These are phyloP conservation scores for Quercus glauca DNA, from an alignment of 306 rosid species.

Conservation along the genomic window DNA sequence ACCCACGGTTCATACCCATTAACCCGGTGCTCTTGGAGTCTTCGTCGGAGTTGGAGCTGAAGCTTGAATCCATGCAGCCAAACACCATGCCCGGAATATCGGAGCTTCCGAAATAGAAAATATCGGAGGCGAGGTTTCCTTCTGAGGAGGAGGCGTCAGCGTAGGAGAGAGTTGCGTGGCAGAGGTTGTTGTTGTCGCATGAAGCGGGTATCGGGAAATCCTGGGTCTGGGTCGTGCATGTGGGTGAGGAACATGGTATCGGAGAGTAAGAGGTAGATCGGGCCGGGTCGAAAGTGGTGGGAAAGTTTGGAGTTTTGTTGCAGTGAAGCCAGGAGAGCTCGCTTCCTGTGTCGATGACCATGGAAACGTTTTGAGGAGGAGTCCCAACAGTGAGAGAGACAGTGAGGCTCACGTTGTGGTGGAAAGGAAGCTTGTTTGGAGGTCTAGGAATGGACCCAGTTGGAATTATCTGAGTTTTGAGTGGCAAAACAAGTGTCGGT, in stretches of 20 bases:
- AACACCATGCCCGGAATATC: constrained; percentile 42
- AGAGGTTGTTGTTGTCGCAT: constrained; percentile 70
- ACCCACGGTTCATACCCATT: constrained; percentile 87
- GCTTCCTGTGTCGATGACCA: constrained; percentile 87
- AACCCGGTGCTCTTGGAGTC: constrained; percentile 71
- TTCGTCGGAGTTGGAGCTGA: constrained; percentile 38
- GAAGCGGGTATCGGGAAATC: constrained; percentile 86
- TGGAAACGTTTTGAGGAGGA: constrained; percentile 80
- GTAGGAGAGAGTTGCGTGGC: constrained; percentile 83
- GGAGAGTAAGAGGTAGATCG: constrained; percentile 54
- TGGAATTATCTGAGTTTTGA: constrained; percentile 63
- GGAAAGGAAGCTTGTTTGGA: constrained; percentile 71
- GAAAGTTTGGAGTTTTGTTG: constrained; percentile 28
- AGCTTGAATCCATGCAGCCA: constrained; percentile 73
- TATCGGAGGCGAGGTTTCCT: constrained; percentile 76
- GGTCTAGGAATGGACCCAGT: constrained; percentile 54
- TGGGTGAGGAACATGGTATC: constrained; percentile 60
- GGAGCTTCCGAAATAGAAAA: constrained; percentile 48
- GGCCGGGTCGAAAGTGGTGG: constrained; percentile 38
- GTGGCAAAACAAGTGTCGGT: constrained; percentile 48
- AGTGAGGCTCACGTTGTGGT: constrained; percentile 66
- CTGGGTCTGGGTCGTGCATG: constrained; percentile 60
- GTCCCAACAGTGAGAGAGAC: constrained; percentile 71
- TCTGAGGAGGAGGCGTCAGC: constrained; percentile 81
- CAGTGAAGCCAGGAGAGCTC: constrained; percentile 91